Base-by-base conservation (phyloP, 345 rosid species). In the Punica granatum region DNA sequence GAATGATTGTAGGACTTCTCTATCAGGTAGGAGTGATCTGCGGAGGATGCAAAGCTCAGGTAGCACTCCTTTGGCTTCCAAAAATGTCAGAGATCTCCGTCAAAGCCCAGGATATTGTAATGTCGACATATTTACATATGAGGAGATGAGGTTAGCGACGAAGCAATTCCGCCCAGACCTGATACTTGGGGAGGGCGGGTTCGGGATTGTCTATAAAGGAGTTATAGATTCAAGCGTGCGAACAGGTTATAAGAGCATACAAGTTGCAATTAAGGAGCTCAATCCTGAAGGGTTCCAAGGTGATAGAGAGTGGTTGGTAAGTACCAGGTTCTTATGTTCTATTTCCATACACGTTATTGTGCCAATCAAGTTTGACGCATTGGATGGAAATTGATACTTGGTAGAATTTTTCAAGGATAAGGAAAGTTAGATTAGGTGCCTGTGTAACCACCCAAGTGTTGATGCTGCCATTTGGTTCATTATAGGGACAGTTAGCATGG, bases 271-370 rank as follows among this genome's bases (percentile, higher is more conserved):
- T 56, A 94, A 94, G 84, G 89, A 92, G 79, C 93, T 94, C 72
- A 88, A 88, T 81, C 97, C 87, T 2, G 90, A 86, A 26, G 98
- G 99, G 14, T 85, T 84, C 67, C 99, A 94, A 69, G 99, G 99
- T 64, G 98, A 94, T 83, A 78, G 96, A 75, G 99, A 94, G 78
- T 94, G 98, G 99, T 88, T 91, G 98, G 97, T 93, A 87, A 51
- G 62, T 56, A 26, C 54, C 42, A 60, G 23, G 1, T 49, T 60
- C 13, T 70, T 62, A 67, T 19, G 26, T 62, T 34, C 25, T 37
- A 58, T 25, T 59, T 63, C 35, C 26, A 61, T 67, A 23, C 6
- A n/a, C n/a, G n/a, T n/a, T 39, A 34, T 46, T 37, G 30, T 56
- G 18, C 7, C 7, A 6, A 56, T 28, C 61, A 26, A 56, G 34